A percentile compares a stretch with the other conserved stretches of the same genome.
These are phyloP conservation scores for Candida pseudoviswanathii DNA, from an alignment of 1,139 yeast species.

Conservation along the genomic window DNA sequence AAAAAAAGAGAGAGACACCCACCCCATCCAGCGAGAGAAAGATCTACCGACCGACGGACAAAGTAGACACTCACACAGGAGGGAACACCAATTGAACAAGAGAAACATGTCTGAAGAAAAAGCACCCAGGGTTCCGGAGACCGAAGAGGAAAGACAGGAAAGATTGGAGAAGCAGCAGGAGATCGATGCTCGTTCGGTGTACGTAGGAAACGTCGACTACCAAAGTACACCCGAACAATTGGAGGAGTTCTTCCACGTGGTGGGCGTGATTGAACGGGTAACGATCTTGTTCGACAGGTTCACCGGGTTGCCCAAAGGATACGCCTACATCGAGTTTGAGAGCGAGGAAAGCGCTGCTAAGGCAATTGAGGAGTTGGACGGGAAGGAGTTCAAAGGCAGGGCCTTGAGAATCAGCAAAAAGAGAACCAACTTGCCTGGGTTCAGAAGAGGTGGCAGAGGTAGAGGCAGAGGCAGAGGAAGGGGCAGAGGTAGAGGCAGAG, in stretches of 20 bases:
- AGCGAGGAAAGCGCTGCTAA: conserved; percentile 27
- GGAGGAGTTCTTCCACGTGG: conserved; percentile 37
- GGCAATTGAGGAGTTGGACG: conserved; percentile 41
- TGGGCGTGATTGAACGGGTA: conserved; percentile 40
- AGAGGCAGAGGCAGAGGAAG: conserved; percentile 23
- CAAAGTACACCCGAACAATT: conserved; percentile 45
- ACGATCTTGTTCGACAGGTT: conserved; percentile 42
- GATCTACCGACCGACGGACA: no score
- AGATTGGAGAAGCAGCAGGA: conserved; percentile 35
- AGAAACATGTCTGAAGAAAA: conserved; percentile 11
- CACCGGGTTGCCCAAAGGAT: conserved; percentile 48
- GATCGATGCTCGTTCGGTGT: conserved; percentile 40
- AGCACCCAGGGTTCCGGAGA: conserved; percentile 18
- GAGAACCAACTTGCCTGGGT: conserved; percentile 44
- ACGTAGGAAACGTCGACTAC: conserved; percentile 48
- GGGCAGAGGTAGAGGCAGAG: conserved; percentile 16
- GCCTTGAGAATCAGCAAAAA: conserved; percentile 40
- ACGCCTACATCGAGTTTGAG: conserved; percentile 46
- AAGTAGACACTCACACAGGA: no score
- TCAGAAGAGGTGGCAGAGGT: conserved; percentile 23
- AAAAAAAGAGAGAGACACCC: not conserved
- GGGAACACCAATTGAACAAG: not conserved
- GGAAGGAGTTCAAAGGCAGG: conserved; percentile 37
- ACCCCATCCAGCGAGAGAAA: no score
- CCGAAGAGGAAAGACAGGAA: conserved; percentile 32